phyloP scores from a whole-genome alignment of 139 green algal species.

The Mesostigma viride region DNA sequence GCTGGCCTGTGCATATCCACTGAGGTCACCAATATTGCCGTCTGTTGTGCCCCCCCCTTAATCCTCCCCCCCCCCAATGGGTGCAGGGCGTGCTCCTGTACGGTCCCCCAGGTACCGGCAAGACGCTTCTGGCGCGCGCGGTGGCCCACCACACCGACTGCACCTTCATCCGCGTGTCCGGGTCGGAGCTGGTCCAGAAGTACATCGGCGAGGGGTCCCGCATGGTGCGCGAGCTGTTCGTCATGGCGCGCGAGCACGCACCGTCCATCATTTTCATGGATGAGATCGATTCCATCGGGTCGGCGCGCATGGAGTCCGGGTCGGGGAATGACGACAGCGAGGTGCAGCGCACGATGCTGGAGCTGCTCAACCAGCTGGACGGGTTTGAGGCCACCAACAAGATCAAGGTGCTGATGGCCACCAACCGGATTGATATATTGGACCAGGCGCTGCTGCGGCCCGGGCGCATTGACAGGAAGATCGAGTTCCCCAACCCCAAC shows the following conservation, averaged over 20 bases:
- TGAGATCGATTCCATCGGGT: slow-evolving; percentile 98
- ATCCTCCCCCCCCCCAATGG: too few species aligned
- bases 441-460: slow-evolving; percentile 92
- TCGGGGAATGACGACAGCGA: slow-evolving; percentile 80
- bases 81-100: slow-evolving; percentile 76
- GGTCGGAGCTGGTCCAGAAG: slow-evolving; percentile 97
- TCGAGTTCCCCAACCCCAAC: slow-evolving; percentile 96
- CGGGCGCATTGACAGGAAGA: slow-evolving; percentile 97
- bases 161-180: slow-evolving; percentile 97
- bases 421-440: slow-evolving; percentile 98
- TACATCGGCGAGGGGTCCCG: slow-evolving; percentile 98
- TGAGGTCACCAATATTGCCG: too few species aligned
- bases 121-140: slow-evolving; percentile 74
- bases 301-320: slow-evolving; percentile 73
- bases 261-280: slow-evolving; percentile 99
- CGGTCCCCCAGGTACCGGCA: slow-evolving; percentile 57
- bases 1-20: too few species aligned
- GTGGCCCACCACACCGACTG: slow-evolving; percentile 99
- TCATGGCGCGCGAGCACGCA: slow-evolving; percentile 94
- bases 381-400: slow-evolving; percentile 97
- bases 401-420: slow-evolving; percentile 88
- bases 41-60: too few species aligned
- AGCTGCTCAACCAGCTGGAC: slow-evolving; percentile 98
- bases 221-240: slow-evolving; percentile 98
- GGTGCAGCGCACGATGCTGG: slow-evolving; percentile 98